Evolutionary conservation across 2,329 filamentous ascomycete species (phyloP).

Genomic region (Penicillium sp.): DNA sequence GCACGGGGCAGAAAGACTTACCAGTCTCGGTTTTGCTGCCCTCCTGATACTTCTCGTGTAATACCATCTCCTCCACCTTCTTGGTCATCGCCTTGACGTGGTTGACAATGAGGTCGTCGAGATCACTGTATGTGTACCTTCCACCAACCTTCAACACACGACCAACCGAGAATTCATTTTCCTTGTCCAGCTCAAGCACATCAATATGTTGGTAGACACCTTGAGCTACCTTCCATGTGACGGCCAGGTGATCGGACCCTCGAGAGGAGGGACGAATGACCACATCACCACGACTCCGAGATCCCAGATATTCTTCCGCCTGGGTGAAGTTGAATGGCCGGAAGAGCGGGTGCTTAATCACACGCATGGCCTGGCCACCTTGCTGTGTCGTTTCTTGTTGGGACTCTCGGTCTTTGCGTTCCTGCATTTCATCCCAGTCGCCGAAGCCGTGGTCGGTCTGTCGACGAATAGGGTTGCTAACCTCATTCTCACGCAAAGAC

Average conservation of each 20-base stretch:
- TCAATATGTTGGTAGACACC: conserved; percentile 97
- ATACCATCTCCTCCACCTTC: conserved; percentile 94
- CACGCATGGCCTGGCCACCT: conserved; percentile 79
- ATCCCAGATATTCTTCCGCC: conserved; percentile 87
- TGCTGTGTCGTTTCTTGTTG: conserved; percentile 79
- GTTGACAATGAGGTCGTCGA: conserved; percentile 94
- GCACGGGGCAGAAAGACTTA: conserved; percentile 57
- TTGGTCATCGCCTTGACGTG: conserved; percentile 97
- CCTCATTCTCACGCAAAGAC: conserved; percentile 72
- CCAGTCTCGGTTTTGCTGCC: conserved; percentile 75
- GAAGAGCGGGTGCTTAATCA: conserved; percentile 97
- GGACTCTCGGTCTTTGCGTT: conserved; percentile 74
- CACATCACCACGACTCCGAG: conserved; percentile 77
- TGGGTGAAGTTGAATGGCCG: conserved; percentile 85
- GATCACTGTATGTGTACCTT: conserved; percentile 87
- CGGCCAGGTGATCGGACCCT: conserved; percentile 86
- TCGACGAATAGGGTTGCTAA: conserved; percentile 66
- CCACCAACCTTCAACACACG: conserved; percentile 76
- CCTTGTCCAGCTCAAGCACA: conserved; percentile 92
- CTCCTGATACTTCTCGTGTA: conserved; percentile 87
- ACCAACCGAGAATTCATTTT: conserved; percentile 92
- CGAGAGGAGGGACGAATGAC: conserved; percentile 95
- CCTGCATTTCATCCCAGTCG: conserved; percentile 82
- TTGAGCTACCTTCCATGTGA: conserved; percentile 97
- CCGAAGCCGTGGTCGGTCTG: conserved; percentile 65